Evolutionary conservation across 805 yeast genomes (phyloP).

Genomic region (Myxozyma mucilagina): DNA sequence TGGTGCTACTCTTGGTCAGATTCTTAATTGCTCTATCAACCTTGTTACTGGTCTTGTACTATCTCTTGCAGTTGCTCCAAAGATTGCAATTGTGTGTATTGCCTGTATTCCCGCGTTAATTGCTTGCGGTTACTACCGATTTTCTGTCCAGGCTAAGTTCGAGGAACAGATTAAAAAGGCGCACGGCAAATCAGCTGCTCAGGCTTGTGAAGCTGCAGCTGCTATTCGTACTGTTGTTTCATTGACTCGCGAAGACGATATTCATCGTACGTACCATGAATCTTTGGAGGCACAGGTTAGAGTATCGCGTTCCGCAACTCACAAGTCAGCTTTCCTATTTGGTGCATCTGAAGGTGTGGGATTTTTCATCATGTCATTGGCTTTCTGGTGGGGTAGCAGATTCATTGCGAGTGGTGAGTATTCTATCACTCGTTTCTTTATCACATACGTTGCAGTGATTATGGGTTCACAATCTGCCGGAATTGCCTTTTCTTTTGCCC

Average conservation of each 20-base stretch:
- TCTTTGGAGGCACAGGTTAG: constrained; percentile 23
- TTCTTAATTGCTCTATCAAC: constrained; percentile 39
- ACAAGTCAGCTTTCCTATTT: constrained; percentile 17
- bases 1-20: constrained; percentile 38
- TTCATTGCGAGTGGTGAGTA: constrained; percentile 39
- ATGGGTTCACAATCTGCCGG: constrained; percentile 49
- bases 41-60: constrained; percentile 44
- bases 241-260: constrained; percentile 46
- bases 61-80: constrained; percentile 45
- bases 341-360: constrained; percentile 43
- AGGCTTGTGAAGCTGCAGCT: constrained; percentile 45
- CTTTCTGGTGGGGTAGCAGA: constrained; percentile 48
- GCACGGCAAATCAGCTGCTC: constrained; percentile 45
- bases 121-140: constrained; percentile 45
- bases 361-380: constrained; percentile 46
- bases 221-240: constrained; percentile 48
- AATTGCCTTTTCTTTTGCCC: constrained; percentile 44
- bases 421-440: constrained; percentile 41
- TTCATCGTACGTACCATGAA: constrained; percentile 37
- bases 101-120: constrained; percentile 42
- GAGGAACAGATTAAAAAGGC: constrained; percentile 43
- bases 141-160: constrained; percentile 39
- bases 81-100: constrained; percentile 46
- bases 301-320: constrained; percentile 11
- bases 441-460: constrained; percentile 43